A percentile compares a stretch with the other conserved stretches of the same genome.
phyloP scores from a whole-genome alignment of 192 early-diverging fungal genomes.

The Linnemannia hyalina region DNA sequence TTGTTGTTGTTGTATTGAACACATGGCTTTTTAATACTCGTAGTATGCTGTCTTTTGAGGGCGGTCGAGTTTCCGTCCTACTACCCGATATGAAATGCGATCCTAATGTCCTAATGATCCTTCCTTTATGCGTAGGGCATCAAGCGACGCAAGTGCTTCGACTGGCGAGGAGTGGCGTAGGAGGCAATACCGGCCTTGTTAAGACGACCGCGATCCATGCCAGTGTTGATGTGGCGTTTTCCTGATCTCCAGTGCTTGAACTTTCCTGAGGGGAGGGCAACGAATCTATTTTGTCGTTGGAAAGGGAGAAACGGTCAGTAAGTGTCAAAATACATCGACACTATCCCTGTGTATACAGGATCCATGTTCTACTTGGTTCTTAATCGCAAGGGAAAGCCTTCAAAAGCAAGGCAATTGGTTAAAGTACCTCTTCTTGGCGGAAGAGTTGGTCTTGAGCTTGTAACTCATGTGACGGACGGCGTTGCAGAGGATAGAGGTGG shows the following conservation, averaged over 20 bases:
- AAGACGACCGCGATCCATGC: constrained; percentile 55
- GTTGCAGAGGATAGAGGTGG: constrained; percentile 48
- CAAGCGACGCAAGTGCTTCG: constrained; percentile 55
- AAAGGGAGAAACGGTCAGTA: not conserved
- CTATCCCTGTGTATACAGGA: not conserved
- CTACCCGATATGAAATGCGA: not conserved
- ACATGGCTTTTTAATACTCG: not conserved
- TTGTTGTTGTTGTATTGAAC: not conserved
- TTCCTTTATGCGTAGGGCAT: constrained; percentile 49
- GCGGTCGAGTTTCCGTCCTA: not conserved
- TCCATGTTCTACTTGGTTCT: not conserved
- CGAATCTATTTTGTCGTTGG: constrained; percentile 29
- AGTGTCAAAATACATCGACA: not conserved
- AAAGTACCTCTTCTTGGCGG: constrained; percentile 52
- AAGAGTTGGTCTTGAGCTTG: constrained; percentile 56
- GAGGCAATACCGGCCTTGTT: constrained; percentile 52
- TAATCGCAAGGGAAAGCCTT: not conserved
- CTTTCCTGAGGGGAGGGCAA: constrained; percentile 54
- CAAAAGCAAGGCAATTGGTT: not conserved
- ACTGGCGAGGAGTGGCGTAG: constrained; percentile 38
- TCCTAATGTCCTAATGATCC: not conserved
- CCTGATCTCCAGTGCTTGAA: constrained; percentile 59
- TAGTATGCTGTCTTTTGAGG: not conserved
- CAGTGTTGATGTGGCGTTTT: constrained; percentile 58
- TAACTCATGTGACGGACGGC: constrained; percentile 55